These are phyloP conservation scores for Aureobasidium sp. DNA, from an alignment of 2,329 filamentous ascomycete species.

Conservation along the genomic window DNA sequence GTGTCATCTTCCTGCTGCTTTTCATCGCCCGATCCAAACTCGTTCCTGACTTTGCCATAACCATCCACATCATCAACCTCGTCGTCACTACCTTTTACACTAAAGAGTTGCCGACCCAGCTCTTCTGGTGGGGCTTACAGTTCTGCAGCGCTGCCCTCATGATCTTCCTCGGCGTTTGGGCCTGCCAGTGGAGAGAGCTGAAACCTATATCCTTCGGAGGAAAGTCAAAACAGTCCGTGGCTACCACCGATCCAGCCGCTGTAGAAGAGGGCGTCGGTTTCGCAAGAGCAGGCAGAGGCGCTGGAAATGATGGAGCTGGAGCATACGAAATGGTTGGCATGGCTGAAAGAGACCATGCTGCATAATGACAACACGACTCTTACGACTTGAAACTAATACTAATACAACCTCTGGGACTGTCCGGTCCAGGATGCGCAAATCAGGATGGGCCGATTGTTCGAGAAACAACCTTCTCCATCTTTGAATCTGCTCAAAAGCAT, in stretches of 20 bases:
- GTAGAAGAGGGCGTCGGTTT: constrained; percentile 34
- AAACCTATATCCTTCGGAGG: constrained; percentile 82
- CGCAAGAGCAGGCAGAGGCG: constrained; percentile 33
- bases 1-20: constrained; percentile 74
- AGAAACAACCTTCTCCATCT: not conserved
- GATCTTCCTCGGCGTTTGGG: constrained; percentile 75
- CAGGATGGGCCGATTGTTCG: not conserved
- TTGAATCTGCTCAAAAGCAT: constrained; percentile 21
- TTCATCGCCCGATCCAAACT: constrained; percentile 86
- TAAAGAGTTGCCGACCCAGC: constrained; percentile 64
- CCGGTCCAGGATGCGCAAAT: not conserved
- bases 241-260: constrained; percentile 18
- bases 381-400: not conserved
- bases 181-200: constrained; percentile 83
- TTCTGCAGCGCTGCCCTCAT: constrained; percentile 55
- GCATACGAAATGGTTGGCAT: constrained; percentile 43
- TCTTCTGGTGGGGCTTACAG: constrained; percentile 80
- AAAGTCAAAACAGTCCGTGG: constrained; percentile 27
- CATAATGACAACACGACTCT: not conserved
- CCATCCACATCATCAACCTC: constrained; percentile 77
- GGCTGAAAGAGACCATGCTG: constrained; percentile 30
- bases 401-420: not conserved
- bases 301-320: constrained; percentile 39
- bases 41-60: constrained; percentile 88
- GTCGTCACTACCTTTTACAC: constrained; percentile 72